Evolutionary conservation across 164 flowering plant genomes (phyloP).

Genomic region (Liquidambar formosana): DNA sequence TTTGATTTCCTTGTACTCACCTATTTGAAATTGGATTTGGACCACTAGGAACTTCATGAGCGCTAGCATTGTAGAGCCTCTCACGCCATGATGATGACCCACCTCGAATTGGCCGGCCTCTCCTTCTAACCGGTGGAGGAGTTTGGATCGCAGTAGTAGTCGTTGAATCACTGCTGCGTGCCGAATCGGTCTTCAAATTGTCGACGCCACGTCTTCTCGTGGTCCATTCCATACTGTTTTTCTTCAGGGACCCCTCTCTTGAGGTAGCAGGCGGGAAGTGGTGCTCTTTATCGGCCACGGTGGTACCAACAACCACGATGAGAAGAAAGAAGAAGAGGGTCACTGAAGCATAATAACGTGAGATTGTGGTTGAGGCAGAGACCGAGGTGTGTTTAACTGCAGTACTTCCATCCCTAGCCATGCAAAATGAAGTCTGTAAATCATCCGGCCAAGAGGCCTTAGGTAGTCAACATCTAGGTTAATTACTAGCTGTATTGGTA

Average conservation of each 20-base stretch:
- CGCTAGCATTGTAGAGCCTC: slow-evolving; percentile 32
- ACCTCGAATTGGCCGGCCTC: background rate
- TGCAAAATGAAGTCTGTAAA: slow-evolving; percentile 21
- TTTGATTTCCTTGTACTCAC: slow-evolving; percentile 8
- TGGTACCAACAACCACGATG: background rate
- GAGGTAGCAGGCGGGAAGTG: background rate
- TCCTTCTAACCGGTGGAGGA: slow-evolving; percentile 13
- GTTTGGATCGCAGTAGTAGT: too few species aligned
- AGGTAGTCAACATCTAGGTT: too few species aligned
- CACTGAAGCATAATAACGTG: slow-evolving; percentile 7
- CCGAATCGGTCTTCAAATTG: background rate
- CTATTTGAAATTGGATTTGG: slow-evolving; percentile 61
- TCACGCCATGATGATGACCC: slow-evolving; percentile 19
- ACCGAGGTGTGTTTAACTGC: background rate
- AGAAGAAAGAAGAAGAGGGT: slow-evolving; percentile 27
- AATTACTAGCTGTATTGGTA: too few species aligned
- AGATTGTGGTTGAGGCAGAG: slow-evolving; percentile 6
- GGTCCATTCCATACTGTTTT: background rate
- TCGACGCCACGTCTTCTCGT: slow-evolving; percentile 4
- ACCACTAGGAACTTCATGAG: slow-evolving; percentile 61
- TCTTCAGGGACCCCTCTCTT: slow-evolving; percentile 2
- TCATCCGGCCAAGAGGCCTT: slow-evolving; percentile 17
- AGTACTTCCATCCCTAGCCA: slow-evolving; percentile 26
- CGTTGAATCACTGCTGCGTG: too few species aligned
- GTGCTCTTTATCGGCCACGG: slow-evolving; percentile 9